Percentiles rank a stretch among this genome's conserved stretches.
Conservation (phyloP, 2,329 filamentous ascomycete species). For the Pseudopithomyces chartarum region DNA sequence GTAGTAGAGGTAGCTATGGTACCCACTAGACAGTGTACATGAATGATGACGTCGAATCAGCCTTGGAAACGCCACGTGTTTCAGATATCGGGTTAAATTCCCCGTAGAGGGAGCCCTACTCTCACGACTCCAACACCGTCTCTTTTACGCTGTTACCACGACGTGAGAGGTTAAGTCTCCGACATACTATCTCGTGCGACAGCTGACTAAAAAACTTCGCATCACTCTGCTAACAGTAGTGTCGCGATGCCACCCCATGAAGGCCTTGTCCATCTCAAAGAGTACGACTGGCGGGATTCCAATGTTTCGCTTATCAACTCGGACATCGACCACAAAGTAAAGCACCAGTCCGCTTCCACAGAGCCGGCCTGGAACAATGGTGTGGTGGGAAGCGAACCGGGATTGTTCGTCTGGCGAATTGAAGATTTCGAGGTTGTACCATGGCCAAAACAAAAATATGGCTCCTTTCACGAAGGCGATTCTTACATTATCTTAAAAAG, state of each 20-base stretch:
- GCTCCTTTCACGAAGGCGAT: slow-evolving; percentile 70
- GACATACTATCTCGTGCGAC: not conserved
- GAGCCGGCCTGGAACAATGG: slow-evolving; percentile 72
- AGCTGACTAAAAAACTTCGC: not conserved
- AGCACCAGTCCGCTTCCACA: slow-evolving; percentile 67
- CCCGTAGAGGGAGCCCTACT: not conserved
- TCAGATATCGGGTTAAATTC: slow-evolving; percentile 2
- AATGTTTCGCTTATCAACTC: slow-evolving; percentile 70
- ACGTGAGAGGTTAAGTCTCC: not conserved
- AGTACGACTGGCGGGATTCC: slow-evolving; percentile 71
- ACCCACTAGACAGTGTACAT: not conserved
- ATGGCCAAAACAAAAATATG: slow-evolving; percentile 62
- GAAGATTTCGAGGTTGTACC: slow-evolving; percentile 69
- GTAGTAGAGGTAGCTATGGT: not conserved
- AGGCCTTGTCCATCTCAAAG: slow-evolving; percentile 65
- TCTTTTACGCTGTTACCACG: not conserved
- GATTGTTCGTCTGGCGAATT: slow-evolving; percentile 69
- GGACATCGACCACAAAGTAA: slow-evolving; percentile 69
- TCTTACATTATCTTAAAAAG: slow-evolving; percentile 70
- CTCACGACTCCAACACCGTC: not conserved
- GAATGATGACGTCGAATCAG: slow-evolving; percentile 5
- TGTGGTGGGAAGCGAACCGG: slow-evolving; percentile 57
- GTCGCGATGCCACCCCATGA: slow-evolving; percentile 63
- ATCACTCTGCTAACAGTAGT: not conserved
- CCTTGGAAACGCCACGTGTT: slow-evolving; percentile 5